phyloP scores from a whole-genome alignment of 495 filamentous ascomycete species.

The Aspergillus baeticus region DNA sequence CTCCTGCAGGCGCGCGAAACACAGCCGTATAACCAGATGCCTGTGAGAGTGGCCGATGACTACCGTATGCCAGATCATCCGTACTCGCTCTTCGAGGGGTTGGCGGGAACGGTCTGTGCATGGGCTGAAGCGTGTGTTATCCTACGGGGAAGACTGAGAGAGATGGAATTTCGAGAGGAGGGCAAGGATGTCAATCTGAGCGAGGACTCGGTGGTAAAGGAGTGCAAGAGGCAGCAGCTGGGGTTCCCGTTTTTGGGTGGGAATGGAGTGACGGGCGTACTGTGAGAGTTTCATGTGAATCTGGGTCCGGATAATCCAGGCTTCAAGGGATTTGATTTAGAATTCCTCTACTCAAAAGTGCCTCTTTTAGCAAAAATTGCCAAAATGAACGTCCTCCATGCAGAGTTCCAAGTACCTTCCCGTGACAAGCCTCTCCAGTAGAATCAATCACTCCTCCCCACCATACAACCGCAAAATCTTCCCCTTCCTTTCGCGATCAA shows the following conservation, averaged over 20 bases:
- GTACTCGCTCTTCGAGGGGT: constrained; percentile 43
- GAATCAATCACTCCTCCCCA: too few species aligned
- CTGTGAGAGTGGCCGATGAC: constrained; percentile 18
- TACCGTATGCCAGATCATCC: constrained; percentile 48
- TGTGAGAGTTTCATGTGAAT: not conserved
- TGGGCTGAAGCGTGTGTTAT: constrained; percentile 46
- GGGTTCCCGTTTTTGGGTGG: constrained; percentile 11
- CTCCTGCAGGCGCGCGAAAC: constrained; percentile 42
- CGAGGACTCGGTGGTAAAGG: not conserved
- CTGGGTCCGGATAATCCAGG: too few species aligned
- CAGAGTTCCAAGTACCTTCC: too few species aligned
- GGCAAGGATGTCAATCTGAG: not conserved
- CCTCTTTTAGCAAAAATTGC: too few species aligned
- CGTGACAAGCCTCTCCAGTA: too few species aligned
- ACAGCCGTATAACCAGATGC: constrained; percentile 33
- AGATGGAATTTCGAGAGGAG: constrained; percentile 28
- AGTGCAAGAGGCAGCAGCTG: not conserved
- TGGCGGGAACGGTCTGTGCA: constrained; percentile 46
- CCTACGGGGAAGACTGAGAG: constrained; percentile 34
- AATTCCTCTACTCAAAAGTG: too few species aligned
- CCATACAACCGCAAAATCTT: too few species aligned
- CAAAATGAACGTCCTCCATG: too few species aligned
- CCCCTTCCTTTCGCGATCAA: too few species aligned
- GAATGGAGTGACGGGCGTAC: not conserved
- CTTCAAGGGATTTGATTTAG: too few species aligned